Evolutionary conservation across 768 basidiomycete genomes (phyloP).

Genomic region (Auriscalpium microsporum): DNA sequence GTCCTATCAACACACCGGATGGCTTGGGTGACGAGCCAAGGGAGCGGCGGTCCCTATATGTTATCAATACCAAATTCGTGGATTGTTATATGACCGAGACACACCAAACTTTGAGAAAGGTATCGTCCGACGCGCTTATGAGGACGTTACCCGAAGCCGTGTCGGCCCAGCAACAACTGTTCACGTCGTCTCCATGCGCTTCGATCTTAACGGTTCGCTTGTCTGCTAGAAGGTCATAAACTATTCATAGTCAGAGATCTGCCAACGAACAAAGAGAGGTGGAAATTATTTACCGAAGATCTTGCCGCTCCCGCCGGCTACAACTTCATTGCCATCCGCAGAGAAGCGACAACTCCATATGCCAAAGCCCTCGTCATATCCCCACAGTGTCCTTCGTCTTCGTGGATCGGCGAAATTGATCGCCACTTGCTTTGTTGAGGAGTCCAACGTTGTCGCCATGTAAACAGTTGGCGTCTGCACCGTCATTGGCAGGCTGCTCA

Average conservation of each 20-base stretch:
- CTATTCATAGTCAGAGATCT: conserved; percentile 28
- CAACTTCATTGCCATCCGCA: conserved; percentile 90
- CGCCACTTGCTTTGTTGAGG: conserved; percentile 51
- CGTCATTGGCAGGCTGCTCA: conserved; percentile 1
- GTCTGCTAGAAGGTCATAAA: conserved; percentile 84
- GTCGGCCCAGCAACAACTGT: conserved; percentile 95
- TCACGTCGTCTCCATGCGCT: conserved; percentile 90
- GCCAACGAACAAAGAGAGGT: not conserved
- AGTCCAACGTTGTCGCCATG: conserved; percentile 65
- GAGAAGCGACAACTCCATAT: conserved; percentile 97
- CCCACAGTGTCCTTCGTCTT: conserved; percentile 25
- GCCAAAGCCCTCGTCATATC: conserved; percentile 44
- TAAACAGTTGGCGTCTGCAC: conserved; percentile 61
- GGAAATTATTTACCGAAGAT: conserved; percentile 48
- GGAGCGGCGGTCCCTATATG: conserved; percentile 42
- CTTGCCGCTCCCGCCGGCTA: conserved; percentile 83
- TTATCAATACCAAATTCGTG: not conserved
- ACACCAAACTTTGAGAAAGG: conserved; percentile 91
- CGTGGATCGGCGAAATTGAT: conserved; percentile 36
- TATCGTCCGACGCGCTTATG: conserved; percentile 92
- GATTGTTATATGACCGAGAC: conserved; percentile 8
- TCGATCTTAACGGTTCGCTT: conserved; percentile 72
- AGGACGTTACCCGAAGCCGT: conserved; percentile 87
- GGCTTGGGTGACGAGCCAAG: conserved; percentile 52
- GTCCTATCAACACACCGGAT: conserved; percentile 89